These are phyloP conservation scores for Blepharisma japonicum DNA, from an alignment of 73 alveolate species.

Conservation along the genomic window DNA sequence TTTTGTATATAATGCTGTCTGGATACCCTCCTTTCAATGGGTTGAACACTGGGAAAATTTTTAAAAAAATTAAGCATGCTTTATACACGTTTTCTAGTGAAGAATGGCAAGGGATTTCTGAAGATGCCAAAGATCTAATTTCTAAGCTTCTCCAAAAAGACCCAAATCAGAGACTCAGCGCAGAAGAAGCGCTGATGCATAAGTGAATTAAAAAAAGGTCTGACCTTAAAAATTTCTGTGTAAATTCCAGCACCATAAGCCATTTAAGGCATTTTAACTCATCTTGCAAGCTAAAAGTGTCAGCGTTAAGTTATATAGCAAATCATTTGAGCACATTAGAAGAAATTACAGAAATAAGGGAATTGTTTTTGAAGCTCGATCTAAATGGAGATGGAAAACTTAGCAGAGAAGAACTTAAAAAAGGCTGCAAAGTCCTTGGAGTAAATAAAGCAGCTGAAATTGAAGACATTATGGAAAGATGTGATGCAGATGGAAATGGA, in stretches of 20 bases:
- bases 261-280: neutral
- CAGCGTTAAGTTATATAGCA: neutral
- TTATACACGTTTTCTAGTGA: neutral
- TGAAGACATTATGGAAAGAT: neutral
- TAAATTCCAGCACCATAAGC: neutral
- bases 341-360: constrained; percentile 32
- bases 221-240: neutral
- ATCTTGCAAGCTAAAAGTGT: neutral
- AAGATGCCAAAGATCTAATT: constrained; percentile 50
- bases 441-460: constrained; percentile 27
- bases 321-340: neutral
- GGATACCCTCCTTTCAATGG: constrained; percentile 16
- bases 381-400: constrained; percentile 50
- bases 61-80: constrained; percentile 9
- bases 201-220: constrained; percentile 42
- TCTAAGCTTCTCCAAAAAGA: constrained; percentile 42
- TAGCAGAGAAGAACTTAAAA: too few species aligned
- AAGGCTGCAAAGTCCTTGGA: constrained; percentile 34
- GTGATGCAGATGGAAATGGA: neutral
- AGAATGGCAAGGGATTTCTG: constrained; percentile 31
- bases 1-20: neutral
- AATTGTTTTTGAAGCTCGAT: constrained; percentile 38
- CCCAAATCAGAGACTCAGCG: constrained; percentile 55
- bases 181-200: constrained; percentile 45
- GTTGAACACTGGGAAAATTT: constrained; percentile 26